These are phyloP conservation scores for Santalum album DNA, from an alignment of 164 flowering plant species.

Conservation along the genomic window DNA sequence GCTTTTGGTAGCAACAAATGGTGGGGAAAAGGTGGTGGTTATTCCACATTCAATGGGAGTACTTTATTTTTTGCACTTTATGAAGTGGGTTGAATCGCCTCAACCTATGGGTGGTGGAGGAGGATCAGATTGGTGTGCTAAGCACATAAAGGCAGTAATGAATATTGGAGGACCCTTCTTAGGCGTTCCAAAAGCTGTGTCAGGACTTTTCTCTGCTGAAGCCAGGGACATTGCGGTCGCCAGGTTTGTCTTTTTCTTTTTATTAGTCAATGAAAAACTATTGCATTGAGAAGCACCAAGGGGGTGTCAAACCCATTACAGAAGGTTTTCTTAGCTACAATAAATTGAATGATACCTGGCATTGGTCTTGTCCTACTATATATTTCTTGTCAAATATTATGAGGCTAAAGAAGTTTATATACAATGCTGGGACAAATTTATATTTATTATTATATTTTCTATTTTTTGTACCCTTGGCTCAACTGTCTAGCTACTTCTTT, in stretches of 20 bases:
- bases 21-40: conserved; percentile 51
- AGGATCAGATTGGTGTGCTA: conserved; percentile 55
- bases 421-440: too few species aligned
- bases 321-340: too few species aligned
- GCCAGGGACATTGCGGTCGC: conserved; percentile 4
- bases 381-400: too few species aligned
- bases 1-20: conserved; percentile 49
- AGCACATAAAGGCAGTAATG: conserved; percentile 55
- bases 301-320: too few species aligned
- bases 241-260: neutral
- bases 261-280: too few species aligned
- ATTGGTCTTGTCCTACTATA: too few species aligned
- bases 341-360: too few species aligned
- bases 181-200: conserved; percentile 3
- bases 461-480: too few species aligned
- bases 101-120: conserved; percentile 72
- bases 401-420: too few species aligned
- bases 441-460: too few species aligned
- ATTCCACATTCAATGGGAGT: conserved; percentile 69
- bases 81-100: conserved; percentile 73
- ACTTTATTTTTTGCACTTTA: conserved; percentile 57
- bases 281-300: too few species aligned
- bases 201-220: conserved; percentile 6
- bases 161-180: conserved; percentile 31
- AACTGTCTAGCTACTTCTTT: too few species aligned